Evolutionary conservation across 495 filamentous ascomycete genomes (phyloP), one percentile per base, ranked within the genome.

Genomic region (Podospora pseudopauciseta): DNA sequence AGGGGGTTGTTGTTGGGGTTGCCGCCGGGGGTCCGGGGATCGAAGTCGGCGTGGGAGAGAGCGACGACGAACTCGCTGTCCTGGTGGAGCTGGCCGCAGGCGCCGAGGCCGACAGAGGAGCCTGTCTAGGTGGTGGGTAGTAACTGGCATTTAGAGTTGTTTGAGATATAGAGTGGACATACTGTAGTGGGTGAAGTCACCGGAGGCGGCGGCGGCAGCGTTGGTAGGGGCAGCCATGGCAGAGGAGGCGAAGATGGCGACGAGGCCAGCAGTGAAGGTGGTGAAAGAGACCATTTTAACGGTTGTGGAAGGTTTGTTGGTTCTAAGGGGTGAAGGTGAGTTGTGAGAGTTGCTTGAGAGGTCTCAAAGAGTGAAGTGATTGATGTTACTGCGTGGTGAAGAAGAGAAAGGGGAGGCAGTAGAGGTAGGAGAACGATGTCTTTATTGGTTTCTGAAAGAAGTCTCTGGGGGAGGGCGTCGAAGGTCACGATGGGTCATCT

Each of bases 1-100:
- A 79, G 74, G 0, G 70, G 53, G 32, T 76, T 73, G 34, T 75
- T 68, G 65, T 78, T 78, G 62, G 77, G 75, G 57, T 75, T 74
- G 49, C 78, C 76, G 49, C 72, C 61, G n/a, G 71, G 71, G 27
- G 71, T 69, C 3, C 44, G 19, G n/a, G 68, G 59, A 28, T 73
- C 68, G 28, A 73, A 73, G 30, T 39, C 18, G 32, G 3, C 19
- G 30, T 20, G 2, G 61, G 16, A 20, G 30, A 63, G 18, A 13
- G 61, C 61, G 3, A 20, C 61, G 32, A 63, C 61, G 5, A 39
- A 4, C 30, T 63, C 61, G 32, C 15, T 63, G 61, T 49, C 61
- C 6, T 6, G 16, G 68, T 69, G 64, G 19, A 26, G 15, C n/a
- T 32, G n/a, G 19, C 66, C 61, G 30, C 61, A 63, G 27, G 61